These are phyloP conservation scores for Paraphaeosphaeria sporulosa DNA, from an alignment of 2,329 filamentous ascomycete genomes.

Conservation along the genomic window DNA sequence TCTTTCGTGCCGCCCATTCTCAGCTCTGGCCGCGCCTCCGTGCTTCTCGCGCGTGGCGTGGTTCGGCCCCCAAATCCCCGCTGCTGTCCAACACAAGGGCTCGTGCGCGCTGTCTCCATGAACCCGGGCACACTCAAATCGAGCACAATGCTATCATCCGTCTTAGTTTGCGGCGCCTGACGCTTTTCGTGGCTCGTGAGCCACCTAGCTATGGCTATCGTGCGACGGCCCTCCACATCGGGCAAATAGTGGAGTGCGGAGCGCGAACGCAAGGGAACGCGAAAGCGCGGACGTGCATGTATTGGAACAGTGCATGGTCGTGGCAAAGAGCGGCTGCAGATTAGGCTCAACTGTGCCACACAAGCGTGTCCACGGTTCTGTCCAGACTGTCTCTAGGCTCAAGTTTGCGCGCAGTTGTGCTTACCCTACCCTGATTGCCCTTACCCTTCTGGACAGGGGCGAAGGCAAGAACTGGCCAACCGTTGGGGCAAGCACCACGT, in stretches of 20 bases:
- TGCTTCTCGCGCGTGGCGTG: conserved; percentile 15
- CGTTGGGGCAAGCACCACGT: not conserved
- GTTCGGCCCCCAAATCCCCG: conserved; percentile 13
- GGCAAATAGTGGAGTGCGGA: not conserved
- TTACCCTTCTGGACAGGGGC: not conserved
- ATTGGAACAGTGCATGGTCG: not conserved
- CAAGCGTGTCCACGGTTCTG: not conserved
- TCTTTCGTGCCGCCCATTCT: conserved; percentile 6
- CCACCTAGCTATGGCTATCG: not conserved
- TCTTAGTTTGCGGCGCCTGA: not conserved
- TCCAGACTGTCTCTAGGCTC: not conserved
- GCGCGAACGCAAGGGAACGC: not conserved
- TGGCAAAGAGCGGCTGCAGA: not conserved
- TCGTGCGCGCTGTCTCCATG: not conserved
- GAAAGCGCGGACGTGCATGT: conserved; percentile 1
- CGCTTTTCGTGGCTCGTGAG: not conserved
- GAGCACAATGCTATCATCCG: not conserved
- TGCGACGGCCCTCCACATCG: not conserved
- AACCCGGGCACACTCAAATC: not conserved
- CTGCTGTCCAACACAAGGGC: conserved; percentile 1
- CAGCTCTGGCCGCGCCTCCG: not conserved
- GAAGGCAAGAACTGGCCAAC: not conserved
- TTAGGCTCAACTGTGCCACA: not conserved
- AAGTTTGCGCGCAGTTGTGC: not conserved
- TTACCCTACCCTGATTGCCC: not conserved